Evolutionary conservation across 345 rosid species (phyloP), one percentile per base, ranked within the genome.

Genomic region (Excoecaria agallocha): DNA sequence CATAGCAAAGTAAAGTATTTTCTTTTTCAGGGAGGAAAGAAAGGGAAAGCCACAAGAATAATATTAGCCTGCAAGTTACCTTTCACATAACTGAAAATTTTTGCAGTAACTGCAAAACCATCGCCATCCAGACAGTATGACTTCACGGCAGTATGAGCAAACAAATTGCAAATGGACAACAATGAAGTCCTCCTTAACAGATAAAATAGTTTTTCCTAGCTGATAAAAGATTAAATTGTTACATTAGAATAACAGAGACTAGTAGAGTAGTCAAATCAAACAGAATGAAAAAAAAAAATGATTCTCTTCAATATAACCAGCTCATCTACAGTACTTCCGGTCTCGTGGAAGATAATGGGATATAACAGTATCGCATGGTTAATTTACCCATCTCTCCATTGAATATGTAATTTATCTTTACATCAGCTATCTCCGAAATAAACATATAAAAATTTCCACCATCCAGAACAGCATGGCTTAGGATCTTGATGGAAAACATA

Each of bases 61-160:
- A 41, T 9, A 22, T 37, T 15, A 30, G 61, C 0, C 52, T 62
- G 60, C 20, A 74, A 8, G 25, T 72, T 76, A 89, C 93, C 86
- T 86, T 75, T 82, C 86, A 81, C 96, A 93, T n/a, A 89, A 71
- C 52, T 89, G 89, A 78, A 86, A 84, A 66, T 82, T 80, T 77
- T 89, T 87, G 82, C 98, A 89, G 51, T 76, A 84, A n/a, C 48
- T 25, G 74, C 94, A 93, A 73, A 61, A 58, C 96, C 96, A 90
- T 49, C 88, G 83, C 62, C 68, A 62, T 68, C 90, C 85, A 13
- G 84, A 80, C 68, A 89, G 51, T 79, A 93, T 87, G 11, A 70
- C 66, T 75, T 79, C 60, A 16, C 73, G 83, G 43, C 96, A 89
- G 22, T 74, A 75, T 30, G 80, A 63, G 85, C 96, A 93, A 12